Base-by-base conservation (phyloP, 805 yeast genomes). In the Komagataella kurtzmanii region DNA sequence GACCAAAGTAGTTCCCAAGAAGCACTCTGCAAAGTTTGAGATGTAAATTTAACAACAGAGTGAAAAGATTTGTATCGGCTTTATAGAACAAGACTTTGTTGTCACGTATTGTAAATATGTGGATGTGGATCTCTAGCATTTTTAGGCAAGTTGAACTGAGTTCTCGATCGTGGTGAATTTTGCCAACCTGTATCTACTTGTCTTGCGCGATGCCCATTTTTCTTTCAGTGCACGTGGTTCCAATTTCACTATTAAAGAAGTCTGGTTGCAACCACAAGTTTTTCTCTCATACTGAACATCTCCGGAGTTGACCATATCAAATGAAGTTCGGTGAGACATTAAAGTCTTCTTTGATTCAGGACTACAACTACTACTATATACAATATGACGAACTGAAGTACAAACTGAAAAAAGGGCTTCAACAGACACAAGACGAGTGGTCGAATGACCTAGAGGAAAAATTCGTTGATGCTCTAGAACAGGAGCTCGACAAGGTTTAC, bases 301-400 rank as follows among this genome's bases (percentile, higher is more conserved):
- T 30, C 10, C 10, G 1, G 8, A 5, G 40, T 30, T 30, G n/a
- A 30, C 40, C 40, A 30, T 30, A 10, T 8, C 12, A 30, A 30
- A 93, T 93, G 97, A 91, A 90, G 76, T 93, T 93, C 62, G 99
- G 99, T 36, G 96, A 90, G 66, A 95, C 88, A 61, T 76, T 91
- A 59, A 82, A 88, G 65, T 83, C 86, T 58, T 86, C 96, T 51
- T 81, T 91, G 56, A 90, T 90, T 67, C 85, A 87, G 66, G 93
- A 88, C 67, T 90, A 90, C 69, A 79, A 84, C 58, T 88, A 85
- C 71, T 93, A 93, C 69, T 93, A 93, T 66, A 83, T 91, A 59
- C 77, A 88, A 50, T 91, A 91, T 63, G 97, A 91, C 69, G 96
- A 88, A 63, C 75, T 91, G 64, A 91, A 91, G 69, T 80, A 83